phyloP scores from a whole-genome alignment of 2,329 filamentous ascomycete genomes.

The Botrytis galanthina region DNA sequence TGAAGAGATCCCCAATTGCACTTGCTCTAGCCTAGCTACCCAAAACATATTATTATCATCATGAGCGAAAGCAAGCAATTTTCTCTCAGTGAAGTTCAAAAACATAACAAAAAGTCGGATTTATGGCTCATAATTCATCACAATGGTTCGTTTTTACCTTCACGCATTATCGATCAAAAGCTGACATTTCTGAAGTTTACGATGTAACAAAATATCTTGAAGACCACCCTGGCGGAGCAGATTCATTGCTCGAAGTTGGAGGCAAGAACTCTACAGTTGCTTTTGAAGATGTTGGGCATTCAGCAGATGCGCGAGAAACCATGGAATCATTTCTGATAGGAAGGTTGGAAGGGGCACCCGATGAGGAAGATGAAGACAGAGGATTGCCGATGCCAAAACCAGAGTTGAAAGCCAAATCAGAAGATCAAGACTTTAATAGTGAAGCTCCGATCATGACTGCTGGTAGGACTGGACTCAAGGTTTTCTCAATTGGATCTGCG shows the following conservation, averaged over 20 bases:
- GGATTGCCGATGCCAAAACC: slow-evolving; percentile 22
- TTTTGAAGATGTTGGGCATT: slow-evolving; percentile 83
- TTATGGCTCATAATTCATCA: slow-evolving; percentile 57
- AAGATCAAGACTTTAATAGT: slow-evolving; percentile 17
- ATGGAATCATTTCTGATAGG: slow-evolving; percentile 24
- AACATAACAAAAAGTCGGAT: slow-evolving; percentile 49
- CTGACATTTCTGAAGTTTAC: slow-evolving; percentile 47
- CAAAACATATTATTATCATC: neutral
- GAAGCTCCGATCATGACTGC: slow-evolving; percentile 18
- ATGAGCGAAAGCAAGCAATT: slow-evolving; percentile 21
- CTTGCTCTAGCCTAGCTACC: neutral
- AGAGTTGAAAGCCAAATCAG: slow-evolving; percentile 15
- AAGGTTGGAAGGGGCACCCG: slow-evolving; percentile 21
- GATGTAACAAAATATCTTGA: slow-evolving; percentile 56
- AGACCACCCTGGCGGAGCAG: slow-evolving; percentile 70
- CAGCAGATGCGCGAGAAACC: slow-evolving; percentile 43
- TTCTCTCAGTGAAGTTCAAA: slow-evolving; percentile 45
- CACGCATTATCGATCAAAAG: neutral
- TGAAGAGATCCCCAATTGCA: neutral
- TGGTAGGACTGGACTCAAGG: slow-evolving; percentile 13
- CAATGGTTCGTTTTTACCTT: slow-evolving; percentile 43
- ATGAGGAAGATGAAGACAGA: slow-evolving; percentile 21
- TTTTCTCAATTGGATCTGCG: slow-evolving; percentile 13
- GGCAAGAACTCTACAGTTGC: slow-evolving; percentile 76
- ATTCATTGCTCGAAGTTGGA: slow-evolving; percentile 73